Evolutionary conservation across 176 grass and related monocot genomes (phyloP).

Genomic region (Alopecurus myosuroides): DNA sequence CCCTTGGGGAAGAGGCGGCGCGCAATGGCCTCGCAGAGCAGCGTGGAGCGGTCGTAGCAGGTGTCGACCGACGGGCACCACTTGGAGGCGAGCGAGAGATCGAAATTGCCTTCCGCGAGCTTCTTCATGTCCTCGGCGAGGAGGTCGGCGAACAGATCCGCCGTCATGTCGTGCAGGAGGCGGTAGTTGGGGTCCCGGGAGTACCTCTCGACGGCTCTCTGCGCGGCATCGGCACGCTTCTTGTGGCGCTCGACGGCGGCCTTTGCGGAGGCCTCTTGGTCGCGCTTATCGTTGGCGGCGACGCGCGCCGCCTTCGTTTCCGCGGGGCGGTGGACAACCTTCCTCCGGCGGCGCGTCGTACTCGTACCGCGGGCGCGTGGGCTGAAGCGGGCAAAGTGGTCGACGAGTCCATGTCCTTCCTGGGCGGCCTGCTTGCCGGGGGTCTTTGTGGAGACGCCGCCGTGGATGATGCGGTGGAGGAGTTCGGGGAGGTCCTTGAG

Average conservation of each 20-base stretch:
- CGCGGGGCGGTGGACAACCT: not conserved
- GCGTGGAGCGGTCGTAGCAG: conserved; percentile 55
- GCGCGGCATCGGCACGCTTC: conserved; percentile 30
- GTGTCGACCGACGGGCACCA: conserved; percentile 65
- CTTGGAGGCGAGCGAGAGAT: conserved; percentile 63
- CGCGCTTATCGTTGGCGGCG: conserved; percentile 31
- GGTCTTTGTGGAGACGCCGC: conserved; percentile 24
- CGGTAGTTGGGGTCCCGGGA: conserved; percentile 39
- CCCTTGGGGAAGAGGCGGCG: conserved; percentile 56
- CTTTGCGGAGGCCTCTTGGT: not conserved
- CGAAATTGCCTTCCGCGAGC: conserved; percentile 29
- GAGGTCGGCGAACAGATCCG: conserved; percentile 50
- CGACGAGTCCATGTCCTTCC: too few species aligned
- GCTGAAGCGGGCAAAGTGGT: too few species aligned
- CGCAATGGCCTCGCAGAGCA: conserved; percentile 66
- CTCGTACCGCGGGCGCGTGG: not conserved
- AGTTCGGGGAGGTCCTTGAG: conserved; percentile 83
- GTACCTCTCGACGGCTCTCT: conserved; percentile 45
- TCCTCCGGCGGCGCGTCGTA: not conserved
- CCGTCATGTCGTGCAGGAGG: conserved; percentile 48
- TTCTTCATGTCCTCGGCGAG: conserved; percentile 52
- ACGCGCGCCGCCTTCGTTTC: conserved; percentile 32
- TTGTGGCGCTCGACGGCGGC: conserved; percentile 35
- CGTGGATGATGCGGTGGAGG: conserved; percentile 59
- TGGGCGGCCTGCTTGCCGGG: not conserved